Evolutionary conservation across 1,284 basidiomycete species (phyloP).

Genomic region (Cystobasidiaceae sp.): DNA sequence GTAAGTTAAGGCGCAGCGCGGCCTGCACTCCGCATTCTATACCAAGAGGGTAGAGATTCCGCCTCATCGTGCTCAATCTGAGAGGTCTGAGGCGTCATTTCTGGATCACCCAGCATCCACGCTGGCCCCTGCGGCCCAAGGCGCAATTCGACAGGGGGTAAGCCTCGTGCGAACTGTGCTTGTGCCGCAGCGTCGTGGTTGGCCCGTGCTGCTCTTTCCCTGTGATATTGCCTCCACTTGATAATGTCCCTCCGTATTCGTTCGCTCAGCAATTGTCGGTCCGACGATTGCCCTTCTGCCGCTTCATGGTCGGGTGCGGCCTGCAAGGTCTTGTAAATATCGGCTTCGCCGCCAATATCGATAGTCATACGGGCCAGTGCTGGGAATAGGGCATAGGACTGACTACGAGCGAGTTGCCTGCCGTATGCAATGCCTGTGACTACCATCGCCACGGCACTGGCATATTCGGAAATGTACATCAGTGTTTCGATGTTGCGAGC

Average conservation of each 20-base stretch:
- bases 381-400: background rate
- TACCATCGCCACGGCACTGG: background rate
- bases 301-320: too few species aligned
- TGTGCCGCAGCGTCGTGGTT: too few species aligned
- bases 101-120: too few species aligned
- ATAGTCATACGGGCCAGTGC: background rate
- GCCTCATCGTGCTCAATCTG: too few species aligned
- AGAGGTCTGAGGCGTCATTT: too few species aligned
- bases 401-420: background rate
- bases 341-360: slow-evolving; percentile 6
- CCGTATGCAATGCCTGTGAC: background rate
- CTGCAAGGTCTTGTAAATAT: too few species aligned
- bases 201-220: background rate
- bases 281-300: background rate
- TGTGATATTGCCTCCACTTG: background rate
- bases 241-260: background rate
- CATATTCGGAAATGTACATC: slow-evolving; percentile 12
- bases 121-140: too few species aligned
- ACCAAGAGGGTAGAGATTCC: too few species aligned
- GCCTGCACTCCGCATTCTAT: too few species aligned
- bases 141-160: too few species aligned
- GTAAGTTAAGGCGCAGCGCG: too few species aligned
- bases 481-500: background rate
- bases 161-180: too few species aligned
- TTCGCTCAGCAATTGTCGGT: background rate